phyloP scores from a whole-genome alignment of 2,329 filamentous ascomycete genomes.

The Trichoderma brevicompactum region DNA sequence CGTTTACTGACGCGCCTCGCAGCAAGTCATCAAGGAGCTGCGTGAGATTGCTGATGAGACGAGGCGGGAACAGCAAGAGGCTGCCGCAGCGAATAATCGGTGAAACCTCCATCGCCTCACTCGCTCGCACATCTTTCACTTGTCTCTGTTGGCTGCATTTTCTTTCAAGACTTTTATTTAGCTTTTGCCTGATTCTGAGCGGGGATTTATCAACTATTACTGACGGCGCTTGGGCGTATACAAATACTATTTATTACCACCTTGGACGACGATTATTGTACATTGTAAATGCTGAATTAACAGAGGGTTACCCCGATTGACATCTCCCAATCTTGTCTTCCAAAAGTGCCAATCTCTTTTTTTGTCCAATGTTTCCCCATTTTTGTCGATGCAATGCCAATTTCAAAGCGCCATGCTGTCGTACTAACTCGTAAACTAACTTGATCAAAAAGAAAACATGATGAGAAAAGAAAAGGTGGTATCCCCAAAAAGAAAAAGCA shows the following conservation, averaged over 20 bases:
- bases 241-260: constrained; percentile 15
- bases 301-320: background rate
- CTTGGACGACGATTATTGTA: constrained; percentile 14
- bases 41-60: constrained; percentile 59
- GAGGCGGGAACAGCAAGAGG: constrained; percentile 41
- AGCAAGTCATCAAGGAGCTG: constrained; percentile 66
- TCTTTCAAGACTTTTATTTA: background rate
- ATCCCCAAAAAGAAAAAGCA: background rate
- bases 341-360: background rate
- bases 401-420: constrained; percentile 18
- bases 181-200: constrained; percentile 6
- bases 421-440: background rate
- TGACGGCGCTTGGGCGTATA: constrained; percentile 14
- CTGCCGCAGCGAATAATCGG: constrained; percentile 18
- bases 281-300: constrained; percentile 13
- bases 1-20: background rate
- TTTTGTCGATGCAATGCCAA: background rate
- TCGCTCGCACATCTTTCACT: background rate
- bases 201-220: constrained; percentile 13
- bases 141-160: background rate
- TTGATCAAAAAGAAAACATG: background rate
- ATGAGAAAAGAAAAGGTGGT: background rate
- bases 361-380: background rate
- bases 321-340: background rate
- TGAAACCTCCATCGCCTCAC: background rate